These are phyloP conservation scores for Nicotiana noctiflora DNA, from an alignment of 257 asterid genomes.

Conservation along the genomic window DNA sequence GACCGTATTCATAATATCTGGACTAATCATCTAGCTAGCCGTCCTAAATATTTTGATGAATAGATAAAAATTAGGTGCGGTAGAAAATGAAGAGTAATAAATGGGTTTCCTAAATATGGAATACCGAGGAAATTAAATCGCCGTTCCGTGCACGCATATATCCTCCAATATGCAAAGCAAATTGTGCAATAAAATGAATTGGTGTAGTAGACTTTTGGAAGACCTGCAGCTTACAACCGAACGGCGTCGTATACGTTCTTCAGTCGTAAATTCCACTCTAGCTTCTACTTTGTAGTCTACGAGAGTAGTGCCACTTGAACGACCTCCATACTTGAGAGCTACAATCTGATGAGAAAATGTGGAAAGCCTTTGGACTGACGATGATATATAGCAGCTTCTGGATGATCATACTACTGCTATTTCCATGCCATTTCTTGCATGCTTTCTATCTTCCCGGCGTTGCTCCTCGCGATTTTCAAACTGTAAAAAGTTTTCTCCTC, in stretches of 20 bases:
- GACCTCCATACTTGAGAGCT: neutral
- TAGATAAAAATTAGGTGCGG: neutral
- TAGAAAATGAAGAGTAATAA: neutral
- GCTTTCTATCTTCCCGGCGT: slow-evolving; percentile 51
- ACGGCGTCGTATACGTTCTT: neutral
- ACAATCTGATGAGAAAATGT: neutral
- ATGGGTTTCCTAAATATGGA: neutral
- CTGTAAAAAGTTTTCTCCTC: slow-evolving; percentile 9
- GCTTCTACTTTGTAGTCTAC: neutral
- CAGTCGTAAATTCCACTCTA: neutral
- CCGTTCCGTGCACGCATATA: neutral
- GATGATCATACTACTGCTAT: neutral
- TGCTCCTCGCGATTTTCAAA: slow-evolving; percentile 40
- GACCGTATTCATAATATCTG: too few species aligned
- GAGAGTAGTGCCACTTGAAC: neutral
- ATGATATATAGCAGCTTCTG: neutral
- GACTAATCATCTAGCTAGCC: neutral
- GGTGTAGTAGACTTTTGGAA: neutral
- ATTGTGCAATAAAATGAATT: neutral
- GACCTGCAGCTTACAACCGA: neutral
- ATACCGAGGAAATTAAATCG: neutral
- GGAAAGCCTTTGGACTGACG: neutral
- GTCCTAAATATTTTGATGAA: neutral
- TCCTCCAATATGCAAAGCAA: neutral
- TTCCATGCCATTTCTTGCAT: neutral